Evolutionary conservation across 495 filamentous ascomycete species (phyloP), one percentile per base, ranked within the genome.

Genomic region (Pyrenula aspistea): DNA sequence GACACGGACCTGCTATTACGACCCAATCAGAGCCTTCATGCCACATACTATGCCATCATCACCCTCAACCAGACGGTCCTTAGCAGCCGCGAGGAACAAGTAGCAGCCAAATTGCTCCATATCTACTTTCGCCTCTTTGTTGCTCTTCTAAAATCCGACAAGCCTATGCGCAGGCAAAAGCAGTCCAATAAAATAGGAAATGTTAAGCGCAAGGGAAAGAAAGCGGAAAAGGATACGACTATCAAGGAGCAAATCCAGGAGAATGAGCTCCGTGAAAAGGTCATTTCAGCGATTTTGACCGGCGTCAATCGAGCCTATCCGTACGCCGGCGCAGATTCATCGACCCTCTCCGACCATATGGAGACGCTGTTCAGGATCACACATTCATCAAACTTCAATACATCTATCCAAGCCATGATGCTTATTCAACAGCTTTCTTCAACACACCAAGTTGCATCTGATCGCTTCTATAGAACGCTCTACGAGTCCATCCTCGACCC

Each of bases 311-410:
- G 93, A 57, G 91, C 94, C 15, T 89, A 95, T 63, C 93, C 93
- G 2, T 98, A 94, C 70, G 85, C 91, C 2, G 84, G 85, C 60
- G 80, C 86, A 1, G 88, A 94, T 54, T 47, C 51, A 21, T 64
- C n/a, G 54, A 82, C 79, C 25, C 79, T 96, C 56, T 87, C 92
- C 59, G 85, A 85, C 57, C 91, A 97, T 59, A 80, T 97, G 57
- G 88, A 96, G 65, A 95, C 91, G 2, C 74, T 98, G 25, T 98
- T 96, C 77, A 80, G 82, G 61, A 91, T 98, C 60, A 94, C 93
- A 0, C 92, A 98, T 68, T 96, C 93, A 0, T 89, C 93, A 12
- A 98, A 97, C 66, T 97, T 98, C 76, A 97, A 96, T 73, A 98
- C 94, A 8, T 91, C 89, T 65, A 88, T 98, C 24, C 93, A 97